A percentile compares a stretch with the other conserved stretches of the same genome.
These are phyloP conservation scores for Alternaria angustiovoidea DNA, from an alignment of 2,329 filamentous ascomycete genomes.

Conservation along the genomic window DNA sequence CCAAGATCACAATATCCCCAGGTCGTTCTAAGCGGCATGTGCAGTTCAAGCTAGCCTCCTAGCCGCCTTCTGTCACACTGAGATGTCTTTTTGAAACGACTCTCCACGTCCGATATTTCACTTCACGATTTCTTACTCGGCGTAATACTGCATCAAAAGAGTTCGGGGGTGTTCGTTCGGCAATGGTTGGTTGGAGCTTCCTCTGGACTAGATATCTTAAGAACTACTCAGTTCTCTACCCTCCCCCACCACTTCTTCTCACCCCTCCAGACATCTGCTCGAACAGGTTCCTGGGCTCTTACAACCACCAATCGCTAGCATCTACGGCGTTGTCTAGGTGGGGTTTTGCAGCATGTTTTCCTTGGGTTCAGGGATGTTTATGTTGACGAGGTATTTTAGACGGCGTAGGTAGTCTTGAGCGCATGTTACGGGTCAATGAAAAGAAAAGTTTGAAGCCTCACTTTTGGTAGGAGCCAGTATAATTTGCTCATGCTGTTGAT, in stretches of 20 bases:
- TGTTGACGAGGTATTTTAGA: slow-evolving; percentile 12
- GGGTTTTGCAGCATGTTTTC: slow-evolving; percentile 25
- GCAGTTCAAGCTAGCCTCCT: slow-evolving; percentile 10
- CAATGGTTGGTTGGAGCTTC: slow-evolving; percentile 25
- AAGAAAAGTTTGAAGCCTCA: slow-evolving; percentile 22
- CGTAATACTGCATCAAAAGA: slow-evolving; percentile 43
- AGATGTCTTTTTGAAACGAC: slow-evolving; percentile 11
- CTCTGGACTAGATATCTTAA: slow-evolving; percentile 34
- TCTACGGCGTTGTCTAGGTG: slow-evolving; percentile 28
- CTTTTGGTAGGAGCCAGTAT: background rate
- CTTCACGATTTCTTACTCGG: slow-evolving; percentile 30
- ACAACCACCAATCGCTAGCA: slow-evolving; percentile 24
- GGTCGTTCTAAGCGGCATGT: slow-evolving; percentile 22
- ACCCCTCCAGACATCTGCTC: slow-evolving; percentile 7
- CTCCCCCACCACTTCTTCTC: slow-evolving; percentile 12
- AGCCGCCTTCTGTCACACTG: slow-evolving; percentile 8
- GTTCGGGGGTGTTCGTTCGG: slow-evolving; percentile 23
- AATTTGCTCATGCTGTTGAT: background rate
- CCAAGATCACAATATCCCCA: slow-evolving; percentile 15
- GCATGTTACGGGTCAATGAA: slow-evolving; percentile 12
- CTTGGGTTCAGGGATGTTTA: slow-evolving; percentile 13
- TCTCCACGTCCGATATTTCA: slow-evolving; percentile 22
- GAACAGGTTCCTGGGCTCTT: slow-evolving; percentile 13
- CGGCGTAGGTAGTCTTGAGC: slow-evolving; percentile 12
- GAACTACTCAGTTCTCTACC: slow-evolving; percentile 33